Evolutionary conservation across 2,329 filamentous ascomycete species (phyloP).

Genomic region (Calcarisporium arbuscula): DNA sequence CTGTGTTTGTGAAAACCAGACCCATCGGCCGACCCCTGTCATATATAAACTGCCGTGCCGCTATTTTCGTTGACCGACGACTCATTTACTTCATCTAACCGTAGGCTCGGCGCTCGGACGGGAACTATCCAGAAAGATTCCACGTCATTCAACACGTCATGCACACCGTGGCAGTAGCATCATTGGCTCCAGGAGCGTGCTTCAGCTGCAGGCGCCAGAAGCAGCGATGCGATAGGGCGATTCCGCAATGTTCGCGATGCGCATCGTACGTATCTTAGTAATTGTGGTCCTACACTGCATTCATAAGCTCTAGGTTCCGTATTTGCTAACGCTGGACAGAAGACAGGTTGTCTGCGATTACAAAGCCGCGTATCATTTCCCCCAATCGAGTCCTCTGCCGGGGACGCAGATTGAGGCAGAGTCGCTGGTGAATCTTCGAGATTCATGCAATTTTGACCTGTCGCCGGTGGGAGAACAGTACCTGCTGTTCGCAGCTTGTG

Average conservation of each 20-base stretch:
- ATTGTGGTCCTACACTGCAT: background rate
- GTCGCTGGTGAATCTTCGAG: slow-evolving; percentile 1
- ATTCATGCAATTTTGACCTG: slow-evolving; percentile 4
- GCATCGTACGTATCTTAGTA: slow-evolving; percentile 2
- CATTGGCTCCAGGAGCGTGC: slow-evolving; percentile 4
- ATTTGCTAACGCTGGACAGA: background rate
- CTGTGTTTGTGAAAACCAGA: no score
- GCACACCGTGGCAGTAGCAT: background rate
- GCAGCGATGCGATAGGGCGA: slow-evolving; percentile 3
- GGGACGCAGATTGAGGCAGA: slow-evolving; percentile 1
- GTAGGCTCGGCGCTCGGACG: no score
- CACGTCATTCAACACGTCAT: no score
- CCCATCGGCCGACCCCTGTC: no score
- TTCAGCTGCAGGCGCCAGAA: slow-evolving; percentile 3
- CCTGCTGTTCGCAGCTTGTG: slow-evolving; percentile 3
- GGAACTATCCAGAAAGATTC: no score
- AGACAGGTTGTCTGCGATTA: slow-evolving; percentile 4
- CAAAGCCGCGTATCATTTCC: background rate
- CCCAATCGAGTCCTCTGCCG: background rate
- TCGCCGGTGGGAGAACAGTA: slow-evolving; percentile 2
- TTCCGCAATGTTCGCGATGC: slow-evolving; percentile 4
- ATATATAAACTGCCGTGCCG: no score
- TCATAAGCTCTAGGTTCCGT: no score
- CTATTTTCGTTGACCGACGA: no score
- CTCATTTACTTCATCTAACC: no score